Conservation (phyloP, 2,329 filamentous ascomycete genomes). For the Blastomyces parvus region DNA sequence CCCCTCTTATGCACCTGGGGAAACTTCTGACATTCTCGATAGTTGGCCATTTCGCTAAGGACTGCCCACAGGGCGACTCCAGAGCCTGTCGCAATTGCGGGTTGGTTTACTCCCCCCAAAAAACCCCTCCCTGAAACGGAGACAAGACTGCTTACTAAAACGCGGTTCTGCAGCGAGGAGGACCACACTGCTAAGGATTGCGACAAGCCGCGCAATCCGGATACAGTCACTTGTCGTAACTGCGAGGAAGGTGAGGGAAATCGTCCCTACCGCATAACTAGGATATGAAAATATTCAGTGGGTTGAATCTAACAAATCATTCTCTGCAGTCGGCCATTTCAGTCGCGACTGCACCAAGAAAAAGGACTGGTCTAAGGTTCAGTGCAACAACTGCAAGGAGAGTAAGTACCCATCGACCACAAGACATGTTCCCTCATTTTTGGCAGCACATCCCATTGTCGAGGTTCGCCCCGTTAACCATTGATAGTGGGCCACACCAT, state of each 20-base stretch:
- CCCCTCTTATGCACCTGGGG: not conserved
- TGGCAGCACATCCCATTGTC: conserved; percentile 9
- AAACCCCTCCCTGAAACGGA: not conserved
- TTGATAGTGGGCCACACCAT: conserved; percentile 36
- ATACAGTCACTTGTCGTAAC: conserved; percentile 37
- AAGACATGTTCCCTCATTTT: not conserved
- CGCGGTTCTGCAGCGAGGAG: conserved; percentile 29
- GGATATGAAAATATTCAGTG: not conserved
- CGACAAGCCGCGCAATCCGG: conserved; percentile 33
- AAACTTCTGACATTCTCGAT: conserved; percentile 11
- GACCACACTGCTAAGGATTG: conserved; percentile 36
- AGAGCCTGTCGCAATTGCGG: conserved; percentile 39
- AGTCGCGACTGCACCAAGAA: conserved; percentile 37
- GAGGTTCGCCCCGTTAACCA: conserved; percentile 6
- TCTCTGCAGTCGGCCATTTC: conserved; percentile 31
- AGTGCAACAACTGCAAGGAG: conserved; percentile 38
- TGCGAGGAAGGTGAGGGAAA: conserved; percentile 32
- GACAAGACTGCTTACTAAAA: conserved; percentile 14
- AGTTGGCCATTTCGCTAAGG: conserved; percentile 40
- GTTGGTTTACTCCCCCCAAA: conserved; percentile 19
- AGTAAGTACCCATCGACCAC: conserved; percentile 24
- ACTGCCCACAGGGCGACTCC: conserved; percentile 32
- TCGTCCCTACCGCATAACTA: not conserved
- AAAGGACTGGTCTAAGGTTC: conserved; percentile 36
- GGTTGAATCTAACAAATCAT: not conserved